Evolutionary conservation across 495 filamentous ascomycete species (phyloP).

Genomic region (Penicillium alfredii): DNA sequence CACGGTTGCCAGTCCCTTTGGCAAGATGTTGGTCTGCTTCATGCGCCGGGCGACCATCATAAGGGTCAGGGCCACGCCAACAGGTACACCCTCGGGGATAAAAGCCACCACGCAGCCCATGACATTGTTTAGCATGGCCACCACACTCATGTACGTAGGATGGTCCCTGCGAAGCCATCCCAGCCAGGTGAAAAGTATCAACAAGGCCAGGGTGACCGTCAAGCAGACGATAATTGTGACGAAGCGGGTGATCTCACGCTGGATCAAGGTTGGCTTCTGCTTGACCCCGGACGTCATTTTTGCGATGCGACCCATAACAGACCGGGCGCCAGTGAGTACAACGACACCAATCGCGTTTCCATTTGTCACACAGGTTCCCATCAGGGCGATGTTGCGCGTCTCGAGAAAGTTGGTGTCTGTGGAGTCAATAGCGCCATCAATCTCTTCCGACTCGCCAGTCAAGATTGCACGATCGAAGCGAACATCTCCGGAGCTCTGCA

Average conservation of each 20-base stretch:
- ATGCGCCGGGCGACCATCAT: slow-evolving; percentile 59
- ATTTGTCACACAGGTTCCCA: slow-evolving; percentile 63
- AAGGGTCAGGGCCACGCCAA: slow-evolving; percentile 56
- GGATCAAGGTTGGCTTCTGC: slow-evolving; percentile 56
- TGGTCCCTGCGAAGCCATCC: slow-evolving; percentile 56
- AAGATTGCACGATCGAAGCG: slow-evolving; percentile 69
- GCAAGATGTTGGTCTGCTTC: slow-evolving; percentile 58
- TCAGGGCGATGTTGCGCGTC: slow-evolving; percentile 65
- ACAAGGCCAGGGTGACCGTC: slow-evolving; percentile 46
- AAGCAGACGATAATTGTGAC: slow-evolving; percentile 56
- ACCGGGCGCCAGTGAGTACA: slow-evolving; percentile 52
- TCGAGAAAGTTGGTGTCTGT: slow-evolving; percentile 70
- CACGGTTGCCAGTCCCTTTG: slow-evolving; percentile 64
- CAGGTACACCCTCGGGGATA: slow-evolving; percentile 66
- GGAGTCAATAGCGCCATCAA: slow-evolving; percentile 52
- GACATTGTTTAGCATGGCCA: slow-evolving; percentile 58
- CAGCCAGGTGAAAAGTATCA: slow-evolving; percentile 55
- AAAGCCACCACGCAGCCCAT: slow-evolving; percentile 67
- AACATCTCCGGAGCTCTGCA: slow-evolving; percentile 57
- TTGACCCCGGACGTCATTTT: slow-evolving; percentile 61
- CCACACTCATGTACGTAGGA: slow-evolving; percentile 60
- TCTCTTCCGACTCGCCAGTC: slow-evolving; percentile 61
- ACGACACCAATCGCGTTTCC: slow-evolving; percentile 61
- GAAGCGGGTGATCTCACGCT: slow-evolving; percentile 63
- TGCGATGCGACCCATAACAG: slow-evolving; percentile 65